These are phyloP conservation scores for Daucus carota DNA, from an alignment of 129 eudicot species.

Conservation along the genomic window DH1_v3.0 NC_030386.2:12101001-12101500, in stretches of 20 bases:
- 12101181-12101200: background rate
- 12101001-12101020: background rate
- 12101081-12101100: background rate
- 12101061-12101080: background rate
- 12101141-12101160: too few relatives aligned
- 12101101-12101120: background rate
- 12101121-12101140: background rate
- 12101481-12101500: conserved; percentile 81
- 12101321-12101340: too few relatives aligned
- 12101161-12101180: background rate
- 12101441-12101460: too few relatives aligned
- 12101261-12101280: background rate
- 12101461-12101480: conserved; percentile 27
- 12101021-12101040: background rate
- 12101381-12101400: too few relatives aligned
- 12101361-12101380: too few relatives aligned
- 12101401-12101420: background rate
- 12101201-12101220: background rate
- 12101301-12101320: too few relatives aligned
- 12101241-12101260: background rate
- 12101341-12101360: too few relatives aligned
- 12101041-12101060: background rate
- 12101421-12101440: too few relatives aligned
- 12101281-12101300: too few relatives aligned
- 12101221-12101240: background rate